Base-by-base conservation (phyloP, 345 rosid genomes). In the Lepidium sativum region DNA sequence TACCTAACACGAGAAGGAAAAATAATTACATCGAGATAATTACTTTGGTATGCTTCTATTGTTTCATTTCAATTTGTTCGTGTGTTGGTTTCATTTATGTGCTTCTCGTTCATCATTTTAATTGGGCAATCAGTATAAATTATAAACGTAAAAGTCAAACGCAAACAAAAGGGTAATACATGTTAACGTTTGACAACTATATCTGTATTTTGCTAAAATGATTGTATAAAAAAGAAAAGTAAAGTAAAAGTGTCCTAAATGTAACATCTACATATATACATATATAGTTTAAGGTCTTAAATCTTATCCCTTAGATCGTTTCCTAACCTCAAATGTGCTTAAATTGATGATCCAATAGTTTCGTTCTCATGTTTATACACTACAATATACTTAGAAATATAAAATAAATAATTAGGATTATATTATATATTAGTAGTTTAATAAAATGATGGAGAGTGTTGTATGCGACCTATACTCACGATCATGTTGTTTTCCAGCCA, bases 401-500 rank as follows among this genome's bases (percentile, higher is more conserved):
- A 41, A 45, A 25, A 25, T 23, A 23, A 23, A 23, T 2, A 23
- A 25, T 25, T 25, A 25, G 29, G 29, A 25, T 25, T 25, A 25
- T 25, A 25, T 25, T 20, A 20, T 20, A 20, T 25, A 25, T 25
- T 25, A 25, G 29, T 25, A 25, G 29, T 25, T 25, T 25, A 25
- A 25, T 25, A 25, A 16, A 65, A 17, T 20, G 33, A 50, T 27
- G 10, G 31, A 8, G 1, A 63, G 31, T 54, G 12, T 65, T 54
- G 9, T 32, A 66, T 8, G 38, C 27, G 55, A 27, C 29, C 29
- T 25, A 25, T 63, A n/a, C n/a, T 67, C 56, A 47, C 2, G 47
- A 55, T 34, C 71, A 67, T 55, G 63, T 67, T 65, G 60, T 52
- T 65, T 52, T 53, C 60, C 69, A 65, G 69, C 69, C 21, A 53